These are phyloP conservation scores for Camillea tinctor DNA, from an alignment of 2,329 filamentous ascomycete genomes.

Conservation along the genomic window DNA sequence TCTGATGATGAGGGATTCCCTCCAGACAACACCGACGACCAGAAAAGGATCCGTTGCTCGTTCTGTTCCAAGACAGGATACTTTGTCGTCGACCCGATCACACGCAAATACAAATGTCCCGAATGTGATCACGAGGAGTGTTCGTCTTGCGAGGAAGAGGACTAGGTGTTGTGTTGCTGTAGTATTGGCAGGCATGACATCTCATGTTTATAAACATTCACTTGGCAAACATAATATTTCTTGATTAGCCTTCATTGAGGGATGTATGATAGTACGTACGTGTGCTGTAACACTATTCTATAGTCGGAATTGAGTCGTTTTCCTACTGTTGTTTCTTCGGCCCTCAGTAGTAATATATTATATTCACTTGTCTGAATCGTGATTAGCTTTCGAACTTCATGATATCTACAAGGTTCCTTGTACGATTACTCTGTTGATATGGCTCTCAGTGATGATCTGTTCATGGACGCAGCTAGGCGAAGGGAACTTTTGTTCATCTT, in stretches of 20 bases:
- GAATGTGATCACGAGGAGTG: slow-evolving; percentile 6
- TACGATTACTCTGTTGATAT: too few species aligned
- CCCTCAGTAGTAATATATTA: too few species aligned
- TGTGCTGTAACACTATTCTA: not conserved
- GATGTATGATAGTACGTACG: not conserved
- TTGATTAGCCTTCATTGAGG: not conserved
- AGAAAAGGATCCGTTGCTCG: not conserved
- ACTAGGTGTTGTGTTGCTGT: not conserved
- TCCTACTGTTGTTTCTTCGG: too few species aligned
- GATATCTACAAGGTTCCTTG: too few species aligned
- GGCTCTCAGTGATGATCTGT: too few species aligned
- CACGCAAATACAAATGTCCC: not conserved
- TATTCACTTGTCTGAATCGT: too few species aligned
- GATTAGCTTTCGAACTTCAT: too few species aligned
- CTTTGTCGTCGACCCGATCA: not conserved
- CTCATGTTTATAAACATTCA: not conserved
- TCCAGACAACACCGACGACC: not conserved
- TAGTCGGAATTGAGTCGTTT: not conserved
- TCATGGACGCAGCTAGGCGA: too few species aligned
- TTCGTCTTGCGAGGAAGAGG: slow-evolving; percentile 4
- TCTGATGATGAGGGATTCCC: not conserved
- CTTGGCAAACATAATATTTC: not conserved
- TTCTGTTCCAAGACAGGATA: not conserved
- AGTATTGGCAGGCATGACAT: not conserved
- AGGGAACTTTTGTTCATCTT: too few species aligned